A percentile compares a stretch with the other conserved stretches of the same genome.
Conservation (phyloP, 805 yeast species). For the Wickerhamomyces canadensis region DNA sequence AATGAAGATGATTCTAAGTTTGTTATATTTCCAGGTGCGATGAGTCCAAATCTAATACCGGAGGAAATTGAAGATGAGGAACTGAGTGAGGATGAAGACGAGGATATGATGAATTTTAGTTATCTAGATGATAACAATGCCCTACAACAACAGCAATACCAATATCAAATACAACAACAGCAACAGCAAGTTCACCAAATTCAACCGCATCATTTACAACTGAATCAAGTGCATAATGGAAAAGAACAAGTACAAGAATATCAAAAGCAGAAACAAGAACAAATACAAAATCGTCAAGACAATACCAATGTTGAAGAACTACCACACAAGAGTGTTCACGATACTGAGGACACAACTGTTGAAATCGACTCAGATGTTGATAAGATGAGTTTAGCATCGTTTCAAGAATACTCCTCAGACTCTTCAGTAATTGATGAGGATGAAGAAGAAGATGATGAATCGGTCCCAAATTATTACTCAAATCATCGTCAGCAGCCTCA, state of each 20-base stretch:
- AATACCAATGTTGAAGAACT: neutral
- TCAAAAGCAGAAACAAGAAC: neutral
- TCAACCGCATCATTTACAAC: neutral
- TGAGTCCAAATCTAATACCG: conserved; percentile 18
- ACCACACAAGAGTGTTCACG: neutral
- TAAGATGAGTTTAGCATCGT: conserved; percentile 35
- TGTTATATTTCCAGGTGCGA: conserved; percentile 16
- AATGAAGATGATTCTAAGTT: conserved; percentile 19
- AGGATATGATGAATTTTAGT: conserved; percentile 2
- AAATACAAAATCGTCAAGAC: neutral
- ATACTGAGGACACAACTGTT: conserved; percentile 12
- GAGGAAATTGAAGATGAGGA: conserved; percentile 24
- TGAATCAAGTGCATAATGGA: neutral
- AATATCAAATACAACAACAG: conserved; percentile 1
- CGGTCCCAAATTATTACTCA: neutral
- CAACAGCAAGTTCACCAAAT: conserved; percentile 6
- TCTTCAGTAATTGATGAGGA: conserved; percentile 18
- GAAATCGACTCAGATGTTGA: conserved; percentile 38
- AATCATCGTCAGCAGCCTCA: too few species aligned
- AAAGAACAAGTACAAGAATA: neutral
- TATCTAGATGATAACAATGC: conserved; percentile 2
- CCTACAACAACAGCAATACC: too few species aligned
- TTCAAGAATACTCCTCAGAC: conserved; percentile 34
- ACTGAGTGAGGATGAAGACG: conserved; percentile 18
- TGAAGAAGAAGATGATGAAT: conserved; percentile 3